Base-by-base conservation (phyloP, 768 basidiomycete genomes). In the Tricholoma sp. region DNA sequence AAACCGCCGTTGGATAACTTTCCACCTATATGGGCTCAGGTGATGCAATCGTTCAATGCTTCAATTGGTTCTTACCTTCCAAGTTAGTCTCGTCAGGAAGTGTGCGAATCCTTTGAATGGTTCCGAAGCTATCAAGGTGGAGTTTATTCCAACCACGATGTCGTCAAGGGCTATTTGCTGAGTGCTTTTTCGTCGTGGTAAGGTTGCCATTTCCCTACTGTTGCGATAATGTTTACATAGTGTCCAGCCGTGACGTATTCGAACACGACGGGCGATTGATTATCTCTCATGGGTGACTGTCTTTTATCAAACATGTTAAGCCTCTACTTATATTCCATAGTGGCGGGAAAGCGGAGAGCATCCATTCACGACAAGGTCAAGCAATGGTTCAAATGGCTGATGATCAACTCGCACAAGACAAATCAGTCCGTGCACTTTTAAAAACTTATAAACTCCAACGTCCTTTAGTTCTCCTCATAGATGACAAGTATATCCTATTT, bases 61-160 rank as follows among this genome's bases (percentile, higher is more conserved):
- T 52, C 37, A 19, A 39, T 45, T 47, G 21, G 50, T 41, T 16
- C 21, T 59, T 27, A 63, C 10, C 61, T 35, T 29, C 22, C 60
- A 45, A 14, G 18, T 51, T 54, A 91, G 89, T 87, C 89, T 22
- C 83, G 91, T 41, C 89, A 91, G 71, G 91, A 92, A 71, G 78
- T 93, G 1, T 92, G 91, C 72, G 91, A 93, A 68, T 81, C 85
- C 4, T 83, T 86, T 50, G 83, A 85, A 19, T 85, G 83, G 79
- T 89, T 88, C 68, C 76, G 82, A 31, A 85, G 81, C 60, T 93
- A 89, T 66, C 91, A 94, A 69, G 74, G 88, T 10, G 91, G 91
- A 7, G 90, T 94, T 5, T 92, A 92, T 67, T 82, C 78, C 52
- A 68, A 70, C 21, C 74, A 82, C 22, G 79, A 83, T 54, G 69